phyloP scores from a whole-genome alignment of 805 yeast genomes.

The Metschnikowia lachancei region DNA sequence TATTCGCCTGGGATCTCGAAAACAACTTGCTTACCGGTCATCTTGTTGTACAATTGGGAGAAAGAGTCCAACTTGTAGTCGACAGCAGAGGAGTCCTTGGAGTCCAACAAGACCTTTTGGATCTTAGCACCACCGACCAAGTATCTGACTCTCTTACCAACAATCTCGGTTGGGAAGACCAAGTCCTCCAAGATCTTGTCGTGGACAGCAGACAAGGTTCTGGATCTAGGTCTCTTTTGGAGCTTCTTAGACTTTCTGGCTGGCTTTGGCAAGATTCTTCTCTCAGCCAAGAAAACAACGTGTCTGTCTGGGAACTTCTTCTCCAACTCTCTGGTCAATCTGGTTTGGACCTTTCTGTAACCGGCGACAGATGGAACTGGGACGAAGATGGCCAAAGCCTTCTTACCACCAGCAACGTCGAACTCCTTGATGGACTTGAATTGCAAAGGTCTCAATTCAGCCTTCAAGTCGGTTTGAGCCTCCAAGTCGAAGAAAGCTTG shows the following conservation, averaged over 20 bases:
- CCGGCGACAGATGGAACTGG: slow-evolving; percentile 92
- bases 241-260: slow-evolving; percentile 89
- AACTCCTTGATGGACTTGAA: slow-evolving; percentile 98
- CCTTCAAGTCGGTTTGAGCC: slow-evolving; percentile 93
- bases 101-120: slow-evolving; percentile 95
- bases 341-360: slow-evolving; percentile 96
- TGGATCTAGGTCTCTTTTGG: slow-evolving; percentile 99
- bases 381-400: slow-evolving; percentile 96
- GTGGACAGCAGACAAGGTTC: slow-evolving; percentile 98
- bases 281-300: slow-evolving; percentile 98
- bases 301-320: slow-evolving; percentile 99
- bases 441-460: slow-evolving; percentile 97
- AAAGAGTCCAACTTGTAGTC: slow-evolving; percentile 99
- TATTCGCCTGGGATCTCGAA: slow-evolving; percentile 75
- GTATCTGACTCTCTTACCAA: slow-evolving; percentile 99
- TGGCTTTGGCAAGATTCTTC: slow-evolving; percentile 99
- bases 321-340: slow-evolving; percentile 98
- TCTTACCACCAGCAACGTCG: slow-evolving; percentile 97
- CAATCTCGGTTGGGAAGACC: slow-evolving; percentile 99
- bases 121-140: slow-evolving; percentile 98
- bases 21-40: slow-evolving; percentile 99
- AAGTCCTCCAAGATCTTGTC: slow-evolving; percentile 98
- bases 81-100: slow-evolving; percentile 94
- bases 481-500: slow-evolving; percentile 98
- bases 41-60: slow-evolving; percentile 97